Conservation (phyloP, 2,329 filamentous ascomycete species). For the Talaromyces amestolkiae region DNA sequence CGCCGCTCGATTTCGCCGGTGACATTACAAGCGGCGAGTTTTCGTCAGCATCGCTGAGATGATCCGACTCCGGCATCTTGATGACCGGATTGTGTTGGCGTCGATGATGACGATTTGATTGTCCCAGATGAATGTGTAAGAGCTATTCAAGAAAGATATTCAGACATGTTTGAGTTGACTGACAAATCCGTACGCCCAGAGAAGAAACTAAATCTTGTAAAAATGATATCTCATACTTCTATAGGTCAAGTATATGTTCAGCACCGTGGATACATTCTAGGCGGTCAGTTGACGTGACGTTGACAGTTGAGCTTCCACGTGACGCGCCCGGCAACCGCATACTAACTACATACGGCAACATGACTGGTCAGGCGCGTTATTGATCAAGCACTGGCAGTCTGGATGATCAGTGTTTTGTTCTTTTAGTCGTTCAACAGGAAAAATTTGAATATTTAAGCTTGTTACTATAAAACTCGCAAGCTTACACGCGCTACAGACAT, state of each 20-base stretch:
- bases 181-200: background rate
- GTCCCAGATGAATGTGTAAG: background rate
- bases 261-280: background rate
- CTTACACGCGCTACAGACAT: conserved; percentile 5
- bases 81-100: background rate
- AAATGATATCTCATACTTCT: background rate
- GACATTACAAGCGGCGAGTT: conserved; percentile 33
- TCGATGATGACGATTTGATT: background rate
- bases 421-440: background rate
- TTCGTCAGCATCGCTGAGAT: conserved; percentile 25
- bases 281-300: conserved; percentile 7
- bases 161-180: background rate
- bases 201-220: background rate
- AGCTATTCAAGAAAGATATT: background rate
- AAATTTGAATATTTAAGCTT: background rate
- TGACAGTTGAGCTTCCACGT: conserved; percentile 1
- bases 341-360: background rate
- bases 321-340: background rate
- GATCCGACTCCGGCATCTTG: conserved; percentile 3
- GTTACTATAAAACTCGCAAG: background rate
- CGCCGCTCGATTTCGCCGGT: conserved; percentile 20
- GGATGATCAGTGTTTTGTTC: background rate
- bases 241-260: background rate
- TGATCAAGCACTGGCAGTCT: background rate
- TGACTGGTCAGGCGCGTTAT: background rate